These are phyloP conservation scores for Epichloe aotearoae DNA, from an alignment of 2,329 filamentous ascomycete genomes.

Conservation along the genomic window DNA sequence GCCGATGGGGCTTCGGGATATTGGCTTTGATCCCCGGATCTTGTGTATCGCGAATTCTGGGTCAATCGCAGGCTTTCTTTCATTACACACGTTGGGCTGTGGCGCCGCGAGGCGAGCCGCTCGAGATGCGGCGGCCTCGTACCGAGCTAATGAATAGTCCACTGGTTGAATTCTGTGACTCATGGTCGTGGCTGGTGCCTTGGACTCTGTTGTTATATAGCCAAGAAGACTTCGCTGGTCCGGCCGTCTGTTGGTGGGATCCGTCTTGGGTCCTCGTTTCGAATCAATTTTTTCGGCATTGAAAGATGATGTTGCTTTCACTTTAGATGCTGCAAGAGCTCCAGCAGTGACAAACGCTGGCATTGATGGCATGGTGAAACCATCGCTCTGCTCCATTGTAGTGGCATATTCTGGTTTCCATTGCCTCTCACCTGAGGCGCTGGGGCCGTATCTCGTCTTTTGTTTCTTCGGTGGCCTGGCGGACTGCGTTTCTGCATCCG, in stretches of 20 bases:
- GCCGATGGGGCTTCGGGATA: conserved; percentile 19
- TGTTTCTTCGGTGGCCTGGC: conserved; percentile 17
- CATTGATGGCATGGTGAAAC: conserved; percentile 45
- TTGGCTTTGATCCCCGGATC: conserved; percentile 23
- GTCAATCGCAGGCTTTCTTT: conserved; percentile 14
- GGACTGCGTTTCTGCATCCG: conserved; percentile 9
- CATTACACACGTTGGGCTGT: conserved; percentile 2
- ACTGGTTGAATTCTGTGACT: conserved; percentile 7
- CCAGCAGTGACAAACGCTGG: conserved; percentile 51
- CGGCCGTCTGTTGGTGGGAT: conserved; percentile 19
- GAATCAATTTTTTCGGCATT: conserved; percentile 3
- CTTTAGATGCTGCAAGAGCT: conserved; percentile 23
- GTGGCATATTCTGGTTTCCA: conserved; percentile 38
- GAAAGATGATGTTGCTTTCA: conserved; percentile 8
- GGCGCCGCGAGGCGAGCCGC: conserved; percentile 8
- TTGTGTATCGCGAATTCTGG: conserved; percentile 25
- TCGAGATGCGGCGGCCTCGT: conserved; percentile 14
- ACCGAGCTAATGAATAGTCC: conserved; percentile 12
- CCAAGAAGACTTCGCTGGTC: conserved; percentile 30
- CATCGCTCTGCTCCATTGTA: conserved; percentile 46
- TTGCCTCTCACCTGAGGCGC: conserved; percentile 15
- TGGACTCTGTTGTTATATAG: conserved; percentile 21
- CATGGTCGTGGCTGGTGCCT: conserved; percentile 5
- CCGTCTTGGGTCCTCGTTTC: conserved; percentile 11
- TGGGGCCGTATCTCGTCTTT: conserved; percentile 11